These are phyloP conservation scores for Trichopus zeylanicus DNA, from an alignment of 116 monocot genomes.

Conservation along the genomic window DNA sequence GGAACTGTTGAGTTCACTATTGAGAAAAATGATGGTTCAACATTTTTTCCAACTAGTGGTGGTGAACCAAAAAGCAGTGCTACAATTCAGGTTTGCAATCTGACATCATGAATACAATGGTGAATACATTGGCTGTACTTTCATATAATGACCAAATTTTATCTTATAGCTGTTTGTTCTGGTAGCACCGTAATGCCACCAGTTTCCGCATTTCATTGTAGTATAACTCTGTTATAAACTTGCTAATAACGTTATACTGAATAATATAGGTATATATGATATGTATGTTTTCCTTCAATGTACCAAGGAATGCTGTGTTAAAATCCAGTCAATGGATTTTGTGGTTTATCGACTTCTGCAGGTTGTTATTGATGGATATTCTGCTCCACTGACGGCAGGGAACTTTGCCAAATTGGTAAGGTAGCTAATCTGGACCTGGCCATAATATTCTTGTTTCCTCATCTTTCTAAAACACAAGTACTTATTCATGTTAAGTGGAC, in stretches of 20 bases:
- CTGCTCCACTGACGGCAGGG: constrained; percentile 88
- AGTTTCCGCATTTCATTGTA: no score
- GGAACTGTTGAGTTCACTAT: constrained; percentile 71
- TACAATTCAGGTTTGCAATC: constrained; percentile 61
- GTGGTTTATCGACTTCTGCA: constrained; percentile 19
- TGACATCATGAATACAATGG: not conserved
- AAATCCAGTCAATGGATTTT: not conserved
- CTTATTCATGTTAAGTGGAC: not conserved
- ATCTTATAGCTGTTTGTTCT: no score
- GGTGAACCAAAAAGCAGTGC: constrained; percentile 64
- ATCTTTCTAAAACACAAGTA: not conserved
- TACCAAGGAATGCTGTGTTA: no score
- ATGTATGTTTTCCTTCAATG: no score
- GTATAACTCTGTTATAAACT: no score
- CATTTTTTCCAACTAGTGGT: constrained; percentile 77
- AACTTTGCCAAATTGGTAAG: constrained; percentile 97
- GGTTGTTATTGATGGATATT: constrained; percentile 90
- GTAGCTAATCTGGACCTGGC: constrained; percentile 30
- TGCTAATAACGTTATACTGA: no score
- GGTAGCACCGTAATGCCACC: no score
- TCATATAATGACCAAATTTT: no score
- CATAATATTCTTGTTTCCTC: not conserved
- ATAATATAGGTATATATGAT: no score
- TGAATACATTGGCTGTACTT: no score
- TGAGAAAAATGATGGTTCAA: constrained; percentile 74